phyloP scores from a whole-genome alignment of 139 green algal genomes.

The Deuterostichococcus epilithicus region DNA sequence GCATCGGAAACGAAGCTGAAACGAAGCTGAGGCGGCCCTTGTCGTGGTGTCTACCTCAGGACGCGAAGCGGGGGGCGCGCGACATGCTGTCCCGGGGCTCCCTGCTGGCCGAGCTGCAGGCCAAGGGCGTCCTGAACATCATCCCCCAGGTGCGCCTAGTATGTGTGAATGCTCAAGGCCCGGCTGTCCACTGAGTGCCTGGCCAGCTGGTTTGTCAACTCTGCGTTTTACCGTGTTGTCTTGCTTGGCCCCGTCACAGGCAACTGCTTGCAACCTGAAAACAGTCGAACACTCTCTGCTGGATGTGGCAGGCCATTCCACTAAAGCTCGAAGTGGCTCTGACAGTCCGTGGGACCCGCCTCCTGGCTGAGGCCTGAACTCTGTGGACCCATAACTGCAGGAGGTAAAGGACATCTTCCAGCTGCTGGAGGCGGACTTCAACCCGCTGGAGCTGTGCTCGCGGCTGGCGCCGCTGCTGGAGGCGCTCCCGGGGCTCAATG shows the following conservation, averaged over 20 bases:
- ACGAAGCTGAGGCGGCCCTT: no score
- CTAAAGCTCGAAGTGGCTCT: no score
- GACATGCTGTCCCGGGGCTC: conserved; percentile 62
- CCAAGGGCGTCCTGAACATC: conserved; percentile 74
- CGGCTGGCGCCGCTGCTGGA: conserved; percentile 74
- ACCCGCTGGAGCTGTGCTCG: conserved; percentile 88
- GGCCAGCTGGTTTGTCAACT: no score
- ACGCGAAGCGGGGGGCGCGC: conserved; percentile 32
- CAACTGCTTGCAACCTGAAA: conserved; percentile 19
- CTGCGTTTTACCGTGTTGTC: no score
- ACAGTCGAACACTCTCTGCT: no score
- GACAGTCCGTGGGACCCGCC: no score
- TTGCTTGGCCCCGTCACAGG: no score
- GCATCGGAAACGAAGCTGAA: no score
- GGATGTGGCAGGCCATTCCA: no score
- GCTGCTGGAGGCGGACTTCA: conserved; percentile 86
- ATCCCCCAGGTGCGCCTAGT: conserved; percentile 57
- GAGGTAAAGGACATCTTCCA: conserved; percentile 56
- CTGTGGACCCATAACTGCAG: background rate
- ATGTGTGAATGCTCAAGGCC: no score
- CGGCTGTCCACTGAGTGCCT: no score
- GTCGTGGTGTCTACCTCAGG: conserved; percentile 4
- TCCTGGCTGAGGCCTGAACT: no score
- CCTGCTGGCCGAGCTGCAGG: conserved; percentile 75
- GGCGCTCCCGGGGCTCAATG: conserved; percentile 41